Percentiles rank a stretch among this genome's conserved stretches.
phyloP scores from a whole-genome alignment of 1,284 basidiomycete species.

The Apiotrichum montevideense region DNA sequence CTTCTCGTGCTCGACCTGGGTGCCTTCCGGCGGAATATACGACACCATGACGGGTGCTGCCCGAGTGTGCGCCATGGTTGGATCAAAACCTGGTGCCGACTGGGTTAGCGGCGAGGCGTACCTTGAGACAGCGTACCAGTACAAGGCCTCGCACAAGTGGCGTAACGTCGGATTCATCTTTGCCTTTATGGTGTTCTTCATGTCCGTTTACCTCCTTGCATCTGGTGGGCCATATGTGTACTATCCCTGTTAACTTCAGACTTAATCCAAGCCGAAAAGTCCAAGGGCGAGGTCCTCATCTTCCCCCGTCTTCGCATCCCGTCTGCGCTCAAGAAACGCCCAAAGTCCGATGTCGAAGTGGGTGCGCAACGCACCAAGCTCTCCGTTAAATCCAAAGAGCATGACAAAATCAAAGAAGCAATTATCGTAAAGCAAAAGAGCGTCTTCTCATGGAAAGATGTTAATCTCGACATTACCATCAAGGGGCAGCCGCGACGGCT shows the following conservation, averaged over 20 bases:
- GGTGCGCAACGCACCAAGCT: slow-evolving; percentile 11
- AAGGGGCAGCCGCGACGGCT: slow-evolving; percentile 57
- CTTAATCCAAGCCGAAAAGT: slow-evolving; percentile 48
- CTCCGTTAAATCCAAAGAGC: not conserved
- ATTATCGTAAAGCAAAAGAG: slow-evolving; percentile 43
- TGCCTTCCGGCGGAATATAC: slow-evolving; percentile 46
- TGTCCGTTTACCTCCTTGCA: slow-evolving; percentile 51
- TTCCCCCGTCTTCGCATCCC: slow-evolving; percentile 49
- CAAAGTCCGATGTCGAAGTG: slow-evolving; percentile 11
- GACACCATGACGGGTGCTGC: slow-evolving; percentile 24
- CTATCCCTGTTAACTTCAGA: slow-evolving; percentile 45
- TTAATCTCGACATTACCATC: slow-evolving; percentile 58
- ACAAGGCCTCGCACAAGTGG: slow-evolving; percentile 61
- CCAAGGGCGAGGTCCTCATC: slow-evolving; percentile 52
- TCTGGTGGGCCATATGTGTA: too few relatives aligned
- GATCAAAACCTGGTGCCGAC: slow-evolving; percentile 41
- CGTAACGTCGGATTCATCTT: slow-evolving; percentile 54
- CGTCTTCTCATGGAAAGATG: slow-evolving; percentile 49
- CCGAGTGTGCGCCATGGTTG: slow-evolving; percentile 48
- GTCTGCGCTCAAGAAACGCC: slow-evolving; percentile 19
- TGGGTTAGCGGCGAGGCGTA: slow-evolving; percentile 52
- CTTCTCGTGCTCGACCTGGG: slow-evolving; percentile 40
- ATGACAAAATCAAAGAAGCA: slow-evolving; percentile 16
- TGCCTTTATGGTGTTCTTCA: slow-evolving; percentile 53
- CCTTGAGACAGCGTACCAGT: slow-evolving; percentile 58